Percentiles rank a stretch among this genome's conserved stretches.
Evolutionary conservation across 768 basidiomycete species (phyloP).

Genomic region (Clavaria fumosa): DNA sequence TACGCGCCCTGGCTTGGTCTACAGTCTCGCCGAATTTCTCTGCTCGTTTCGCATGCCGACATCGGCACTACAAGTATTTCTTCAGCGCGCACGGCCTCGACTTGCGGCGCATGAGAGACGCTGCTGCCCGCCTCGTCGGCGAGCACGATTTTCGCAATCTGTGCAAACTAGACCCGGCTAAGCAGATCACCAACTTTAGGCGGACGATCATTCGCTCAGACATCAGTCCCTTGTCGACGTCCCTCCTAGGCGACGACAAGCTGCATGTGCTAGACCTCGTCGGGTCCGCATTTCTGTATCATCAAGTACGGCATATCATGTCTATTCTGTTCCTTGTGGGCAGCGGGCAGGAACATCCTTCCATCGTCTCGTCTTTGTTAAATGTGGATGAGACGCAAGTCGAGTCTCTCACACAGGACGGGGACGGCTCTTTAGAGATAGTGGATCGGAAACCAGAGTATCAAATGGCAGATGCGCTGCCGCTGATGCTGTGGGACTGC

Average conservation of each 20-base stretch:
- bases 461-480: constrained; percentile 85
- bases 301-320: constrained; percentile 94
- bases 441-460: constrained; percentile 74
- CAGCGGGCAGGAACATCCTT: constrained; percentile 57
- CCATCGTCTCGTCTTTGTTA: constrained; percentile 55
- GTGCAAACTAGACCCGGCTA: constrained; percentile 83
- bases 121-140: constrained; percentile 57
- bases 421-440: constrained; percentile 25
- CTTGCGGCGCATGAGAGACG: constrained; percentile 59
- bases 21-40: constrained; percentile 70
- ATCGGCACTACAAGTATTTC: constrained; percentile 96
- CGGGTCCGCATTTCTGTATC: constrained; percentile 84
- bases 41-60: constrained; percentile 73
- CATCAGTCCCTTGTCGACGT: constrained; percentile 28
- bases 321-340: constrained; percentile 83
- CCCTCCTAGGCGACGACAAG: constrained; percentile 14
- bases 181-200: constrained; percentile 73
- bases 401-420: constrained; percentile 19
- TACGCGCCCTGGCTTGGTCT: constrained; percentile 89
- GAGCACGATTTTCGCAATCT: constrained; percentile 94
- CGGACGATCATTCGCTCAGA: constrained; percentile 54
- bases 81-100: constrained; percentile 61
- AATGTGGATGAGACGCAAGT: constrained; percentile 40
- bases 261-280: constrained; percentile 71
- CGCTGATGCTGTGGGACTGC: constrained; percentile 87